Percentiles rank a stretch among this genome's conserved stretches.
Evolutionary conservation across 2,329 filamentous ascomycete species (phyloP).

Genomic region (Penicillium digitatum): DNA sequence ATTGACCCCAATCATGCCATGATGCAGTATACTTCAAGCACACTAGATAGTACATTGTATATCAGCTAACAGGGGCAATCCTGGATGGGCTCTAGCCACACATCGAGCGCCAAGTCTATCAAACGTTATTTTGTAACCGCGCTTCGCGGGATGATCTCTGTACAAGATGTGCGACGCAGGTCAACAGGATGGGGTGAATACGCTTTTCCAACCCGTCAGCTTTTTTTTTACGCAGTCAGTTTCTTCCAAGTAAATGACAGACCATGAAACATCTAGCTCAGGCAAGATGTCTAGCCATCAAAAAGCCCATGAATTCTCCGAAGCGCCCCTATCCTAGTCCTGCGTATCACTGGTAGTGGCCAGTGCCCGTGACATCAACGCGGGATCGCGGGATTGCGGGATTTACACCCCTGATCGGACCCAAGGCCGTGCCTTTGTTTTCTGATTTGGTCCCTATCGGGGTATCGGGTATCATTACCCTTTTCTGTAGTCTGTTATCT

Average conservation of each 20-base stretch:
- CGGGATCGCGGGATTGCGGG: constrained; percentile 13
- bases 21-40: neutral
- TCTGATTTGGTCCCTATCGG: neutral
- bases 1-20: neutral
- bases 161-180: constrained; percentile 1
- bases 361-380: constrained; percentile 21
- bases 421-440: constrained; percentile 8
- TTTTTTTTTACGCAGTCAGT: neutral
- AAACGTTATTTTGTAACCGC: constrained; percentile 21
- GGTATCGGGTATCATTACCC: neutral
- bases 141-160: constrained; percentile 20
- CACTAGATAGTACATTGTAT: neutral
- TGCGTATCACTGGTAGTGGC: constrained; percentile 9
- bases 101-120: neutral
- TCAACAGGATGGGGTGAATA: neutral
- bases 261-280: constrained; percentile 8
- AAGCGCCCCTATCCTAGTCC: constrained; percentile 1
- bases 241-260: neutral
- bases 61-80: neutral
- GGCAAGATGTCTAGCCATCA: neutral
- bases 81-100: neutral
- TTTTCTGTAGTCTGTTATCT: neutral
- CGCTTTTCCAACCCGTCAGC: neutral
- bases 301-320: constrained; percentile 17
- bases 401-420: constrained; percentile 14